Evolutionary conservation across 352 stramenopile genomes (phyloP).

Genomic region (Phytopythium litorale): DNA sequence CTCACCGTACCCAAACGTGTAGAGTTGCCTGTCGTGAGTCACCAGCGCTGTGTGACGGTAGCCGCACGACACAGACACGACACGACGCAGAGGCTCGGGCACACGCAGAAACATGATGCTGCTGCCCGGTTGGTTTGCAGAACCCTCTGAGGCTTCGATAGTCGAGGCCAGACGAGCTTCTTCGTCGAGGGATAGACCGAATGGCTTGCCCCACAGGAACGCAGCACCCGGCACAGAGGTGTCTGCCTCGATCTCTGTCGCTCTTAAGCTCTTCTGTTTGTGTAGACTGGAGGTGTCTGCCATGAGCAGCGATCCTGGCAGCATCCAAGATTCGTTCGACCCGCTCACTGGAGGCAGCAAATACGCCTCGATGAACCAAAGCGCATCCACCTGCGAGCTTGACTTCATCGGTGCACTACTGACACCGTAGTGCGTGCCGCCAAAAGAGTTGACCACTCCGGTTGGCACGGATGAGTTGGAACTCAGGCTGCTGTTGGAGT

Average conservation of each 20-base stretch:
- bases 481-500: slow-evolving; percentile 4
- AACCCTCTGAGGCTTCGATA: slow-evolving; percentile 10
- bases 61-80: slow-evolving; percentile 67
- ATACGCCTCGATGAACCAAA: slow-evolving; percentile 57
- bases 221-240: slow-evolving; percentile 39
- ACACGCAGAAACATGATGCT: slow-evolving; percentile 37
- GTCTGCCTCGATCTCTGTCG: slow-evolving; percentile 2
- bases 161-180: slow-evolving; percentile 28
- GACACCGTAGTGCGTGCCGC: background rate
- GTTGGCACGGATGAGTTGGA: slow-evolving; percentile 2
- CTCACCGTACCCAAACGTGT: slow-evolving; percentile 80
- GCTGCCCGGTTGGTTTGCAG: background rate
- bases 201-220: slow-evolving; percentile 52
- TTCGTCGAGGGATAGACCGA: slow-evolving; percentile 65
- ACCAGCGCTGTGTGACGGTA: slow-evolving; percentile 78
- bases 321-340: slow-evolving; percentile 26
- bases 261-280: background rate
- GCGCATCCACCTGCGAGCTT: slow-evolving; percentile 12
- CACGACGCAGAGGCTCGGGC: slow-evolving; percentile 44
- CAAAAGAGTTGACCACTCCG: slow-evolving; percentile 3
- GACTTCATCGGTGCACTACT: background rate
- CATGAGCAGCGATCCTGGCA: slow-evolving; percentile 27
- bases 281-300: slow-evolving; percentile 15
- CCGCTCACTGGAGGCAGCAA: slow-evolving; percentile 28
- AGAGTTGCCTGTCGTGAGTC: slow-evolving; percentile 55